These are phyloP conservation scores for Mycena olivaceomarginata DNA, from an alignment of 768 basidiomycete species.

Conservation along the genomic window DNA sequence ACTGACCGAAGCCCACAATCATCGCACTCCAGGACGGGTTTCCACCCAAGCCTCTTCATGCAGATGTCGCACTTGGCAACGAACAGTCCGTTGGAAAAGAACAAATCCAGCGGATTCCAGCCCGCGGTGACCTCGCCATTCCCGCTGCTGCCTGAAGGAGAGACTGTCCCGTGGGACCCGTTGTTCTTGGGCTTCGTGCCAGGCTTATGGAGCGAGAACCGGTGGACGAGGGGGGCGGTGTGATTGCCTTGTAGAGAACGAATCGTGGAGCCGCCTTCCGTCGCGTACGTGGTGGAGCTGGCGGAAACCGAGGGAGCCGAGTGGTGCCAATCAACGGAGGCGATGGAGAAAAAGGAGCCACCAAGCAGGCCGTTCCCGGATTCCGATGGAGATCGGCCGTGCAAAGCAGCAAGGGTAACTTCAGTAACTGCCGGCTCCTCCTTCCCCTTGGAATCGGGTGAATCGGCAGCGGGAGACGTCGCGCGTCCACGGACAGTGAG, in stretches of 20 bases:
- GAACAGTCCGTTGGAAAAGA: constrained; percentile 84
- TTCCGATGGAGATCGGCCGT: constrained; percentile 46
- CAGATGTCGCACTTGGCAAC: constrained; percentile 91
- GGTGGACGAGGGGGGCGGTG: constrained; percentile 78
- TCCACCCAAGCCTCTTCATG: constrained; percentile 89
- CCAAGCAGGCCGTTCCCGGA: constrained; percentile 59
- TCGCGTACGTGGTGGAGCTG: constrained; percentile 76
- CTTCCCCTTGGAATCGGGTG: constrained; percentile 61
- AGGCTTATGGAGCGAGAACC: constrained; percentile 91
- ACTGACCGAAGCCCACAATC: constrained; percentile 88
- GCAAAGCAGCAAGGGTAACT: constrained; percentile 61
- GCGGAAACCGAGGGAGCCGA: constrained; percentile 75
- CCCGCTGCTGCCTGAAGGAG: constrained; percentile 54
- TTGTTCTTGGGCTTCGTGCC: constrained; percentile 75
- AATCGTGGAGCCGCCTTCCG: constrained; percentile 86
- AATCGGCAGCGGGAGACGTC: constrained; percentile 46
- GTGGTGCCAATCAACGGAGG: constrained; percentile 77
- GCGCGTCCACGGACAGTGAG: constrained; percentile 79
- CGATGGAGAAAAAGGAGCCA: constrained; percentile 73
- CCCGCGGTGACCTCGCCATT: constrained; percentile 56
- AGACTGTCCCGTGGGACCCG: constrained; percentile 57
- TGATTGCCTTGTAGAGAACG: constrained; percentile 64
- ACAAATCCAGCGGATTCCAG: constrained; percentile 88
- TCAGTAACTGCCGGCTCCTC: no score
- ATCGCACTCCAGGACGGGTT: constrained; percentile 90